A percentile compares a stretch with the other conserved stretches of the same genome.
Evolutionary conservation across 331 rosid species (phyloP).

Genomic region (Malus hybrid): DNA sequence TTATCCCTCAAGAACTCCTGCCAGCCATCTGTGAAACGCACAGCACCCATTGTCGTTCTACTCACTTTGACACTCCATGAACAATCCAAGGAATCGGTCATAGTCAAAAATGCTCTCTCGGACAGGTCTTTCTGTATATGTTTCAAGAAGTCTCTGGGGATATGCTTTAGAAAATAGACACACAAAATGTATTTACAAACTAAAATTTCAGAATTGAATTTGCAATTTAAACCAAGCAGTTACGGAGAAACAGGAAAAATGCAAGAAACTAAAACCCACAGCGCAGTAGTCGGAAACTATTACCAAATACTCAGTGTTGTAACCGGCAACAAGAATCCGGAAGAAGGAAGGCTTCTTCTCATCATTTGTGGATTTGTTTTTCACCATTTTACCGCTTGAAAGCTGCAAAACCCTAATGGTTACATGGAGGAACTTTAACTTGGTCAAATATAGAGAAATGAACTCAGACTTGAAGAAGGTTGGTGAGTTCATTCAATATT

Average conservation of each 20-base stretch:
- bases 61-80: constrained; percentile 12
- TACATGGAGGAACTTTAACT: too few relatives aligned
- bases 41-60: not conserved
- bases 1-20: constrained; percentile 17
- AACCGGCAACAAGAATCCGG: not conserved
- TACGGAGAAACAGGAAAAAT: not conserved
- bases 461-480: too few relatives aligned
- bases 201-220: not conserved
- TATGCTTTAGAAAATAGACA: constrained; percentile 4
- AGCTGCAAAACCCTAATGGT: too few relatives aligned
- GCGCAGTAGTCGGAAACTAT: not conserved
- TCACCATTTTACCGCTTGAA: not conserved
- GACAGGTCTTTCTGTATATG: constrained; percentile 3
- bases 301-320: not conserved
- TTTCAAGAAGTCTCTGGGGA: constrained; percentile 6
- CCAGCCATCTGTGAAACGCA: constrained; percentile 26
- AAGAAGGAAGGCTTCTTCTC: not conserved
- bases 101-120: not conserved
- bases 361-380: not conserved
- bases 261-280: not conserved
- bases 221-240: not conserved
- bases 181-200: not conserved
- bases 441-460: too few relatives aligned
- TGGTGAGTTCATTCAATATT: too few relatives aligned
- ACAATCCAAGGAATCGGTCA: constrained; percentile 10